Evolutionary conservation across 345 rosid genomes (phyloP), one percentile per base, ranked within the genome.

Genomic region (Eucalyptus cladocalyx): DNA sequence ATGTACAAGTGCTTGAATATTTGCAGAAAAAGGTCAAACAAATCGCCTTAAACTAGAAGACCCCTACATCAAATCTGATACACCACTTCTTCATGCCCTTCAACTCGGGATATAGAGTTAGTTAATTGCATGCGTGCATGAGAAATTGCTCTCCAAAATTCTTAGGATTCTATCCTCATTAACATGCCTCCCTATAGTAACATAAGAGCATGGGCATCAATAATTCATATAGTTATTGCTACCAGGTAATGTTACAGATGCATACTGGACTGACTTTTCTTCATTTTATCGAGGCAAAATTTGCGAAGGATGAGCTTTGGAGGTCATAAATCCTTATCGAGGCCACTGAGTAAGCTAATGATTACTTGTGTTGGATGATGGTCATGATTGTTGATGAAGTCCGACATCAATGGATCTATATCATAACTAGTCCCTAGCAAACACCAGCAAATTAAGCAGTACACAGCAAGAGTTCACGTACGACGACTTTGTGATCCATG

Each of bases 11-110:
- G 81, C 26, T 72, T 72, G 81, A 72, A 72, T 18, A 72, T 72
- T 34, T 72, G 43, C 24, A 19, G 43, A 72, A 0, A 0, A 72
- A 18, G 43, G 3, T 34, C 2, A 62, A 62, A 62, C 69, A 30
- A 62, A 62, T 62, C 0, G 67, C 67, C 32, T 60, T 60, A 60
- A 60, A 60, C 67, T 60, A 12, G 67, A 28, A 60, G 67, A 28
- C 67, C 67, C 32, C n/a, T 1, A 13, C 16, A 62, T 28, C 34
- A 62, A 56, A 56, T 56, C 69, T 62, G 8, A 28, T 62, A 13
- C 17, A 28, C 69, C 0, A 62, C 69, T 62, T 30, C 17, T 62
- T 30, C 32, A 62, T 3, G 69, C 32, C 69, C 34, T 62, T 62
- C 69, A 11, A 28, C 69, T 62, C 34, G 32, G n/a, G 26, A 53